phyloP scores from a whole-genome alignment of 441 rosid genomes.

The Erysimum pusillum region DNA sequence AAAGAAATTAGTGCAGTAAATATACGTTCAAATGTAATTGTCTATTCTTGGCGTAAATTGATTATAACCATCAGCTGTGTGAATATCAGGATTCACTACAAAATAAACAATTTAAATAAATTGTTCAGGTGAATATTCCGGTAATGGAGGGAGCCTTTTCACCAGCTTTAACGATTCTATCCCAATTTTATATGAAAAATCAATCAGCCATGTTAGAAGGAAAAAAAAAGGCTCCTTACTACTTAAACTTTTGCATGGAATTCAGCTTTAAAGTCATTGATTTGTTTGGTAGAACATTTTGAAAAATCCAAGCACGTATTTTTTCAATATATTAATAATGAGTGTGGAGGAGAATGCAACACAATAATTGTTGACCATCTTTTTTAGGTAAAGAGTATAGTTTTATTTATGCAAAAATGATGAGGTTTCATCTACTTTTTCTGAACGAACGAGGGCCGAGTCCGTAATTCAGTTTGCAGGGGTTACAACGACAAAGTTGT shows the following conservation, averaged over 20 bases:
- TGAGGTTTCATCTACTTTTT: background rate
- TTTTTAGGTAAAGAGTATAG: background rate
- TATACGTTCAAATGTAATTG: background rate
- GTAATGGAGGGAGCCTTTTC: conserved; percentile 31
- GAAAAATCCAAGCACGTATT: conserved; percentile 15
- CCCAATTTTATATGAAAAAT: conserved; percentile 14
- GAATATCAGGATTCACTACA: conserved; percentile 12
- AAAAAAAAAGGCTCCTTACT: background rate
- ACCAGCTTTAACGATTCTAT: conserved; percentile 13
- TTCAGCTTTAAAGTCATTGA: conserved; percentile 26
- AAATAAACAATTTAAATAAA: background rate
- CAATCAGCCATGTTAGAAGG: conserved; percentile 9
- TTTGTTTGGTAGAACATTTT: conserved; percentile 32
- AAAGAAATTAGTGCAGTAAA: background rate
- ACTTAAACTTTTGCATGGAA: conserved; percentile 36
- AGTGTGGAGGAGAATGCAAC: conserved; percentile 20
- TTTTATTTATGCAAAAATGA: background rate
- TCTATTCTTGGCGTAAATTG: background rate
- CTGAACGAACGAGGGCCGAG: background rate
- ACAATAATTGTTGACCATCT: conserved; percentile 5
- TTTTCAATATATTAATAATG: background rate
- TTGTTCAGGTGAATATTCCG: conserved; percentile 22
- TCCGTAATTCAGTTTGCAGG: background rate
- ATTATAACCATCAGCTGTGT: conserved; percentile 2
- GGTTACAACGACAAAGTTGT: background rate